Evolutionary conservation across 129 eudicot species (phyloP).

Genomic region (Glebionis coronaria): DNA sequence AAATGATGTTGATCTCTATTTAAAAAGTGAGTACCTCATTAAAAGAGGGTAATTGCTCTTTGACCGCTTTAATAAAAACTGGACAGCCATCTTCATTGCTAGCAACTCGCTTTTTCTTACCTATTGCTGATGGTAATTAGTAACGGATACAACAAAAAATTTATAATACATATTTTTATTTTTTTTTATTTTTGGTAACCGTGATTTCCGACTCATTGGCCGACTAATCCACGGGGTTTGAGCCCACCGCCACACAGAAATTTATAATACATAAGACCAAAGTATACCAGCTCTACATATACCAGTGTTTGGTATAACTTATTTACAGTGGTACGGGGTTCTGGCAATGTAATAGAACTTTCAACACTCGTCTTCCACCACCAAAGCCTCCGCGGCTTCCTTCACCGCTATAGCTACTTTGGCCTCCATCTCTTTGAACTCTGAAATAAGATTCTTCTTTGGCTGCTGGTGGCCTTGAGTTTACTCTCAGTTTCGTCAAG

Average conservation of each 20-base stretch:
- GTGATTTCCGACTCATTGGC: too few relatives aligned
- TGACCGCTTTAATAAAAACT: conserved; percentile 11
- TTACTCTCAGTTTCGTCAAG: conserved; percentile 75
- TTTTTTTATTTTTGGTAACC: too few relatives aligned
- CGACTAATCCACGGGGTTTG: too few relatives aligned
- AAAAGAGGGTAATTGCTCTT: conserved; percentile 22
- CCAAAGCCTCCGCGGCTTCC: conserved; percentile 20
- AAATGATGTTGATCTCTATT: not conserved
- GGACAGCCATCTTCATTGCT: conserved; percentile 5
- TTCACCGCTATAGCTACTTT: conserved; percentile 11
- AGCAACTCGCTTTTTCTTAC: conserved; percentile 7
- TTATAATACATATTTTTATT: too few relatives aligned
- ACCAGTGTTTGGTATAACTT: too few relatives aligned
- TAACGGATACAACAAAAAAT: too few relatives aligned
- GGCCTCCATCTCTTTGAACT: conserved; percentile 40
- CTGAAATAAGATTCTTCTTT: conserved; percentile 46
- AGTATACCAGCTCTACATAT: too few relatives aligned
- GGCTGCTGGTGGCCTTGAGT: conserved; percentile 79
- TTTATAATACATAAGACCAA: too few relatives aligned
- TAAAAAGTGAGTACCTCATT: conserved; percentile 21
- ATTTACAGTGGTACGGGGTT: too few relatives aligned
- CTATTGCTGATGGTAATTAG: conserved; percentile 15
- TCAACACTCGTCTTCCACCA: conserved; percentile 47
- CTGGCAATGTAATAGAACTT: too few relatives aligned
- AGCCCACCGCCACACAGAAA: too few relatives aligned